Conservation (phyloP, 2,329 filamentous ascomycete species). For the Trichoderma arundinaceum region DNA sequence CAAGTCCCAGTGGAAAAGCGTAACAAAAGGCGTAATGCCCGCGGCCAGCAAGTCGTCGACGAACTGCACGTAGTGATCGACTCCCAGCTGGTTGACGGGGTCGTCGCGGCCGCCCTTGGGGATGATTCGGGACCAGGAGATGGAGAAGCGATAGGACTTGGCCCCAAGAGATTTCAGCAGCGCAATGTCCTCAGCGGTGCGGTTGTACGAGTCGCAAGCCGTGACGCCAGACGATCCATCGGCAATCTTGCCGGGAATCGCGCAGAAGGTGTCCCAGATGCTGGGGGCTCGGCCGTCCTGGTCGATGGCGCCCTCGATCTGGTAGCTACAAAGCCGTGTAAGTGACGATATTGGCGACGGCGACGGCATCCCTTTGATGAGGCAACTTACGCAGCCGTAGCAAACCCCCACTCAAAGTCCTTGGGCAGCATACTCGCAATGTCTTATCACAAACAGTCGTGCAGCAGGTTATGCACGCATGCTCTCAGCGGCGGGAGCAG, state of each 20-base stretch:
- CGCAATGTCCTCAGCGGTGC: constrained; percentile 75
- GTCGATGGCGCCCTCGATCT: constrained; percentile 78
- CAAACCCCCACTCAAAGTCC: constrained; percentile 81
- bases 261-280: constrained; percentile 91
- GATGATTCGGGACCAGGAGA: constrained; percentile 85
- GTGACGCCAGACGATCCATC: constrained; percentile 75
- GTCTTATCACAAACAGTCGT: too few species aligned
- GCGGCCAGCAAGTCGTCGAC: constrained; percentile 77
- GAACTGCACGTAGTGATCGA: constrained; percentile 79
- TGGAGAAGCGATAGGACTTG: constrained; percentile 80
- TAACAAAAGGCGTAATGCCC: constrained; percentile 80
- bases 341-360: background rate
- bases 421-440: constrained; percentile 61
- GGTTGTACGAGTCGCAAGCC: constrained; percentile 87
- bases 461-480: too few species aligned
- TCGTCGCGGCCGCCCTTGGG: constrained; percentile 84
- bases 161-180: constrained; percentile 77
- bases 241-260: constrained; percentile 80
- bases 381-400: constrained; percentile 70
- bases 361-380: background rate
- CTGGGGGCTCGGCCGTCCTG: constrained; percentile 80
- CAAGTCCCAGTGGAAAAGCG: constrained; percentile 87
- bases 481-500: background rate
- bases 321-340: constrained; percentile 64
- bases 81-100: constrained; percentile 76